Evolutionary conservation across 768 basidiomycete genomes (phyloP).

Genomic region (Ephemerocybe angulata): DNA sequence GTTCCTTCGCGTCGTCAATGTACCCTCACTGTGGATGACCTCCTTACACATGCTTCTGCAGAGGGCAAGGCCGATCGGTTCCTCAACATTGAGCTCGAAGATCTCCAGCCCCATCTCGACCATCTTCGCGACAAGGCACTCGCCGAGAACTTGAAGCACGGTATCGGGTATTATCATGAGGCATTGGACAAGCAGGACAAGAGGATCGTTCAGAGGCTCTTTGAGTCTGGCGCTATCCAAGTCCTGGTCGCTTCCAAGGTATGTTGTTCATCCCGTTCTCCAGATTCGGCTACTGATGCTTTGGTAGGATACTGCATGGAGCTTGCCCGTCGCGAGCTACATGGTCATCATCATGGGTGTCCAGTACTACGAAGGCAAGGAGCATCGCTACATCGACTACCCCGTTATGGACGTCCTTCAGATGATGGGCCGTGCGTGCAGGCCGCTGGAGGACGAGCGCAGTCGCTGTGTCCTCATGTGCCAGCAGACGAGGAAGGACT

Average conservation of each 20-base stretch:
- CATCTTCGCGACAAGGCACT: constrained; percentile 74
- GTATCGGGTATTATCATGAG: constrained; percentile 95
- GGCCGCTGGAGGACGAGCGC: constrained; percentile 81
- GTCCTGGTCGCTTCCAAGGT: constrained; percentile 93
- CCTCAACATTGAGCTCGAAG: constrained; percentile 80
- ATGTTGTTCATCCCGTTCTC: constrained; percentile 15
- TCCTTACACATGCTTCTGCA: constrained; percentile 82
- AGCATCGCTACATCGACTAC: constrained; percentile 97
- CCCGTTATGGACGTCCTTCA: constrained; percentile 98
- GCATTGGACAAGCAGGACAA: constrained; percentile 90
- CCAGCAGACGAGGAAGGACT: constrained; percentile 96
- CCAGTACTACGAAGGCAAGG: constrained; percentile 93
- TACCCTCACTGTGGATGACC: constrained; percentile 88
- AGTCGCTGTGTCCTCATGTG: constrained; percentile 97
- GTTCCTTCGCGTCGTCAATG: constrained; percentile 94
- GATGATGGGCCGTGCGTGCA: constrained; percentile 99
- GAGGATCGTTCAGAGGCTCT: constrained; percentile 86
- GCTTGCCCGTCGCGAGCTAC: constrained; percentile 86
- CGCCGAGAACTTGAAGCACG: constrained; percentile 79
- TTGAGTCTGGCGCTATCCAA: constrained; percentile 93
- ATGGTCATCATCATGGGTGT: constrained; percentile 99
- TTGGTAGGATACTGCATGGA: constrained; percentile 90
- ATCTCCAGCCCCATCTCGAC: constrained; percentile 85
- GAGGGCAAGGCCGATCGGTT: constrained; percentile 84
- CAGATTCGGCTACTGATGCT: neutral